Conservation (phyloP, 805 yeast genomes). For the Diddensiella santjacobensis region DNA sequence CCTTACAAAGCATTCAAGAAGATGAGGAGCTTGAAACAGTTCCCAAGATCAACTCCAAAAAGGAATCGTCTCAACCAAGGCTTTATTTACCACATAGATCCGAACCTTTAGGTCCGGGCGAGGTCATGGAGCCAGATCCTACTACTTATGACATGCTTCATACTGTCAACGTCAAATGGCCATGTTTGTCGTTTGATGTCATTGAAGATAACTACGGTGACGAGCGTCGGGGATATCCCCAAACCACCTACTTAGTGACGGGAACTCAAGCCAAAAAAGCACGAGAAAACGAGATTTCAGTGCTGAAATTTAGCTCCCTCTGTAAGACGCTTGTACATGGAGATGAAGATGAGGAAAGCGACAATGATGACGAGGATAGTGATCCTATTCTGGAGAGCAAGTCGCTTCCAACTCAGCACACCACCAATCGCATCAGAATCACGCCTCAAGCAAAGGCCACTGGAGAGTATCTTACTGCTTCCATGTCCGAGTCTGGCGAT, state of each 20-base stretch:
- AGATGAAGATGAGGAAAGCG: constrained; percentile 62
- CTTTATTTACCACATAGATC: constrained; percentile 86
- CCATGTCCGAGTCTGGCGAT: constrained; percentile 88
- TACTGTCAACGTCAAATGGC: constrained; percentile 93
- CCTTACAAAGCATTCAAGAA: constrained; percentile 20
- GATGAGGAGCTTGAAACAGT: constrained; percentile 23
- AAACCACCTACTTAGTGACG: constrained; percentile 76
- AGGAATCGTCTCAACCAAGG: constrained; percentile 12
- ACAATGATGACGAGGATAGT: constrained; percentile 64
- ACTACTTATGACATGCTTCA: constrained; percentile 95
- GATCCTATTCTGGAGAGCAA: constrained; percentile 90
- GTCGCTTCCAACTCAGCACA: constrained; percentile 67
- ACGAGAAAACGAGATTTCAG: constrained; percentile 83
- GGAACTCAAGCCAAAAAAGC: constrained; percentile 90
- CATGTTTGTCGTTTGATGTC: constrained; percentile 86
- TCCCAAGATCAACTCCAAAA: not conserved
- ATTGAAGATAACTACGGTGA: constrained; percentile 82
- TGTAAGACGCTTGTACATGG: constrained; percentile 84
- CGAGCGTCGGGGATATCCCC: constrained; percentile 88
- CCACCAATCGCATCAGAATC: constrained; percentile 85
- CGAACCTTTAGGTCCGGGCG: constrained; percentile 90
- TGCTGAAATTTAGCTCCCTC: constrained; percentile 77
- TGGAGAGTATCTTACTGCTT: constrained; percentile 81
- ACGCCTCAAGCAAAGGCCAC: constrained; percentile 71
- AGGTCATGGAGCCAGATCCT: constrained; percentile 94